These are phyloP conservation scores for Phellopilus nigrolimitatus DNA, from an alignment of 1,284 basidiomycete genomes.

Conservation along the genomic window DNA sequence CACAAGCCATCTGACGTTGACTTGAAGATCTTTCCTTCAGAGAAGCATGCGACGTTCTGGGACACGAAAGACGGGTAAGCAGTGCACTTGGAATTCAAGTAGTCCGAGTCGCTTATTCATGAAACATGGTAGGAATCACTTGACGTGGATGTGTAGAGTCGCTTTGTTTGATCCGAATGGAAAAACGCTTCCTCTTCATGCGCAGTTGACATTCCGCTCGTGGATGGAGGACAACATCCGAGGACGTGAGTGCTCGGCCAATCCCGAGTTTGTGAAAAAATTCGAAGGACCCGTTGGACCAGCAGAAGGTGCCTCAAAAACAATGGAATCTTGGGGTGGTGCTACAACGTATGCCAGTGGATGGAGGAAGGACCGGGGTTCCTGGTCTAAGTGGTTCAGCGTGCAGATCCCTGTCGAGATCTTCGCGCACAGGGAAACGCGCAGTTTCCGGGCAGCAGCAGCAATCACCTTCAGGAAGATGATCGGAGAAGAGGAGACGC, in stretches of 20 bases:
- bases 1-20: background rate
- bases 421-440: conserved; percentile 1
- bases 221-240: background rate
- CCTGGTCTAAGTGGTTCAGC: background rate
- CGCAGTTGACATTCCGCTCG: background rate
- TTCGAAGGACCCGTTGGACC: background rate
- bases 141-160: background rate
- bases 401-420: background rate
- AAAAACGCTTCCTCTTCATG: background rate
- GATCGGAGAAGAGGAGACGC: background rate
- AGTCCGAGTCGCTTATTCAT: background rate
- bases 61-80: conserved; percentile 7
- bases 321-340: too few relatives aligned
- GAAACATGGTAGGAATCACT: too few relatives aligned
- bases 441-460: conserved; percentile 3
- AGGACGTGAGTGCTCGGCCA: background rate
- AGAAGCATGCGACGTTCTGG: background rate
- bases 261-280: conserved; percentile 2
- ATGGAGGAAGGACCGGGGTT: background rate
- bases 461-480: background rate
- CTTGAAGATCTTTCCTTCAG: background rate
- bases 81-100: background rate
- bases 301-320: background rate
- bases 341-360: too few relatives aligned
- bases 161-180: background rate